Base-by-base conservation (phyloP, 1,284 basidiomycete genomes). In the Heliocybe sulcata region DNA sequence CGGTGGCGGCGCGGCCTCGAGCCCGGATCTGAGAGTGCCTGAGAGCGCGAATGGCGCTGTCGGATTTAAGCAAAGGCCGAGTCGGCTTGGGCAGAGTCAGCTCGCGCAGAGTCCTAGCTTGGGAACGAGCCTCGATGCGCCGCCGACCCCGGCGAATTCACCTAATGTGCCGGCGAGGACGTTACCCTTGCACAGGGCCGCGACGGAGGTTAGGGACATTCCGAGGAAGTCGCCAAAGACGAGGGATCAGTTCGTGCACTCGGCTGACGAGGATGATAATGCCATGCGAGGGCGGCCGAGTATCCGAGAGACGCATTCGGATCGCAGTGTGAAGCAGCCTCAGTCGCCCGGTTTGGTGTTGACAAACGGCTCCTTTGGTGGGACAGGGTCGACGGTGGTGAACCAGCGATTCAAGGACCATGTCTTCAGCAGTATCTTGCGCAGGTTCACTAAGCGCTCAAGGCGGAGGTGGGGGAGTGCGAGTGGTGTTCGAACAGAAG, bases 401-500 rank as follows among this genome's bases (percentile, higher is more conserved):
- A 97, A 98, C 68, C 92, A 89, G 45, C 90, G 84, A 67, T 75
- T 98, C 56, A 94, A 94, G 70, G 93, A 97, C 64, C 92, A 95
- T 61, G 91, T 98, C 48, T 94, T 98, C 67, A 88, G 83, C 55
- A 89, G 90, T 12, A 84, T 97, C 29, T 73, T 97, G 57, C 82
- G 85, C 49, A 79, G 85, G 29, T 81, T 92, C 56, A 22, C 3
- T 22, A 29, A 35, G 29, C 25, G 31, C 25, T 9, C 25, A 16
- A 76, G 75, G 27, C 80, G 80, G 54, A 77, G 78, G 45, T 75
- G 72, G 26, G 74, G 74, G 33, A 71, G 74, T 25, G 23, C 71
- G 73, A 33, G 58, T 1, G 62, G 61, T 19, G 55, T 60, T 16
- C 66, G 64, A 35, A 64, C 61, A 22, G 77, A 79, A 25, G 73